phyloP scores from a whole-genome alignment of 257 asterid species.

The Lithospermum erythrorhizon region DNA sequence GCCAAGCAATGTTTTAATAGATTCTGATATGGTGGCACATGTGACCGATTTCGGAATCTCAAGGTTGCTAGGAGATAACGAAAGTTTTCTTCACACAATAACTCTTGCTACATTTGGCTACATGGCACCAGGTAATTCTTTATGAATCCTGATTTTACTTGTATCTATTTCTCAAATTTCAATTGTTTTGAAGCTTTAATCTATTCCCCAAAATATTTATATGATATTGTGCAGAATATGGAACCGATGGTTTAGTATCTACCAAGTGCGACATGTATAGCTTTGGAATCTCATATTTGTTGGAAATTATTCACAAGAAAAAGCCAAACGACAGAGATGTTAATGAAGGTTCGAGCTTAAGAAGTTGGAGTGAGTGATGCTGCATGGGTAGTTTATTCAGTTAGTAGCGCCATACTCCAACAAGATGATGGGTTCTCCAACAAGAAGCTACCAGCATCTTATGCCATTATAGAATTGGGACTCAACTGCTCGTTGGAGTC shows the following conservation, averaged over 20 bases:
- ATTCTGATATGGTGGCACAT: constrained; percentile 4
- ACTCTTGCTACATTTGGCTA: constrained; percentile 7
- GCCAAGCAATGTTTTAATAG: constrained; percentile 5
- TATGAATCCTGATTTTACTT: background rate
- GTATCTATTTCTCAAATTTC: background rate
- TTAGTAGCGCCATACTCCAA: background rate
- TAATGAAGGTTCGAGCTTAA: background rate
- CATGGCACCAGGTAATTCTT: background rate
- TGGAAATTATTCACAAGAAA: background rate
- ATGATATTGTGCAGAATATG: background rate
- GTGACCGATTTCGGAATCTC: constrained; percentile 7
- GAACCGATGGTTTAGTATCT: background rate
- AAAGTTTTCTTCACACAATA: background rate
- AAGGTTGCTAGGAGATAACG: background rate
- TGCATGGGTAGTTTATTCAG: background rate
- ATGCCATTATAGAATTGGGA: background rate
- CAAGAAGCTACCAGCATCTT: background rate
- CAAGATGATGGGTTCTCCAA: background rate
- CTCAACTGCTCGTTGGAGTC: background rate
- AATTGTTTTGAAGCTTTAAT: too few species aligned
- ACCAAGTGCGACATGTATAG: background rate
- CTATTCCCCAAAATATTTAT: background rate
- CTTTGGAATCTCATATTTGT: background rate
- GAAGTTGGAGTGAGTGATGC: background rate
- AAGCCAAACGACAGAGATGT: background rate